Evolutionary conservation across 345 rosid genomes (phyloP).

Genomic region (Hypericum perforatum): DNA sequence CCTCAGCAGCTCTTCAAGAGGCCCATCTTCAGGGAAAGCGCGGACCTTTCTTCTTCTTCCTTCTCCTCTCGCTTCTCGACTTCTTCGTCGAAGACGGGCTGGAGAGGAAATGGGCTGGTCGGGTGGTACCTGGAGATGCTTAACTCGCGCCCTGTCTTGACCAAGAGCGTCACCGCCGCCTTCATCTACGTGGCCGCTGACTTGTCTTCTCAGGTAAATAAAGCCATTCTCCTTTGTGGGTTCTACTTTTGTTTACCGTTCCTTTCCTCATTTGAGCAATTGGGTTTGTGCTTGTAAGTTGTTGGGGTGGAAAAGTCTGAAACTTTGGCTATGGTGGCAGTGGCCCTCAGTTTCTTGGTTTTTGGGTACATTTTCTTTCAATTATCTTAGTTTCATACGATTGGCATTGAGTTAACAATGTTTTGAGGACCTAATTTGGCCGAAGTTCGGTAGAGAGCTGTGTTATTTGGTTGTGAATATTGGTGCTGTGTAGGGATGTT

Average conservation of each 20-base stretch:
- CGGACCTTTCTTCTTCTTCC: conserved; percentile 18
- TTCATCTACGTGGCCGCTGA: conserved; percentile 80
- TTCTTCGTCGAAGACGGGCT: conserved; percentile 14
- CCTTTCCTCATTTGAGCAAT: background rate
- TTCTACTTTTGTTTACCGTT: background rate
- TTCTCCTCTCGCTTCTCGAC: conserved; percentile 12
- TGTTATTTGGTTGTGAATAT: too few species aligned
- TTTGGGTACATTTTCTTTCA: too few species aligned
- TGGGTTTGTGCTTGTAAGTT: background rate
- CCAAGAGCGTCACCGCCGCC: conserved; percentile 62
- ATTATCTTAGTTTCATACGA: too few species aligned
- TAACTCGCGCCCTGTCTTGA: conserved; percentile 65
- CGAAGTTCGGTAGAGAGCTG: too few species aligned
- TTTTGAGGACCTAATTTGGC: too few species aligned
- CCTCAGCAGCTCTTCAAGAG: conserved; percentile 25
- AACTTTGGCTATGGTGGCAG: background rate
- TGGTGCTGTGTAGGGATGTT: too few species aligned
- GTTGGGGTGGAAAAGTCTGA: background rate
- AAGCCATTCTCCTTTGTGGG: background rate
- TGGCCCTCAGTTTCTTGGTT: too few species aligned
- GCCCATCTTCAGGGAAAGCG: conserved; percentile 8
- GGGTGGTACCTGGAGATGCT: conserved; percentile 85
- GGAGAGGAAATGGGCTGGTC: conserved; percentile 35
- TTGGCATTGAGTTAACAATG: too few species aligned
- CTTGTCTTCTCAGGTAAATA: conserved; percentile 87